These are phyloP conservation scores for Clathrus columnatus DNA, from an alignment of 768 basidiomycete species.

Conservation along the genomic window DNA sequence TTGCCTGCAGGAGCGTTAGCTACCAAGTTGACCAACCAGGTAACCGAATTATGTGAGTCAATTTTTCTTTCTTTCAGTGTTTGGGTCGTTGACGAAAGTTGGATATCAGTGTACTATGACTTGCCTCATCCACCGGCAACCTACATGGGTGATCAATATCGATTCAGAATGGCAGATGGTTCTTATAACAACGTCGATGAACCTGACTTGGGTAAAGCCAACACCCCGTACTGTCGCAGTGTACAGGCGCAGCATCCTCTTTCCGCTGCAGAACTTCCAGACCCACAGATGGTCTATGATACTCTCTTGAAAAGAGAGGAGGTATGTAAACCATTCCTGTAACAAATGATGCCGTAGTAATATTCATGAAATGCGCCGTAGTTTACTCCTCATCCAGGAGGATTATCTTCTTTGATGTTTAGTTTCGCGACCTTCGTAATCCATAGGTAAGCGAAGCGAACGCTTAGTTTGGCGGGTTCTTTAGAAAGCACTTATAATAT, in stretches of 20 bases:
- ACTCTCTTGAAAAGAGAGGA: conserved; percentile 64
- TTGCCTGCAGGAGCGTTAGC: conserved; percentile 40
- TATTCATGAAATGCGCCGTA: no score
- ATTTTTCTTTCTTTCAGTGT: background rate
- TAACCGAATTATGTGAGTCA: conserved; percentile 48
- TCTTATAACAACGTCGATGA: conserved; percentile 61
- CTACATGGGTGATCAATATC: conserved; percentile 49
- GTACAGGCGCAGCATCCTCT: conserved; percentile 64
- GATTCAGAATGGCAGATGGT: conserved; percentile 71
- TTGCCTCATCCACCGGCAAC: conserved; percentile 72
- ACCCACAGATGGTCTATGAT: conserved; percentile 75
- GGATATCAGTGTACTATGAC: conserved; percentile 63
- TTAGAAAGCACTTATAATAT: background rate
- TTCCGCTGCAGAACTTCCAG: conserved; percentile 62
- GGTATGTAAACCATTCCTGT: no score
- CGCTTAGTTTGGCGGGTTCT: background rate
- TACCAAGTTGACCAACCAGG: conserved; percentile 28
- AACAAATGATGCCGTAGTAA: no score
- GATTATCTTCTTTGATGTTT: conserved; percentile 74
- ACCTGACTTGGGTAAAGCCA: conserved; percentile 71
- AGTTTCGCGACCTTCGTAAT: conserved; percentile 77
- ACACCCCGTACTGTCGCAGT: conserved; percentile 72
- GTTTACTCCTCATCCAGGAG: conserved; percentile 71
- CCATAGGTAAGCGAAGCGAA: conserved; percentile 54
- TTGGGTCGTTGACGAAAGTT: conserved; percentile 6